Evolutionary conservation across 768 basidiomycete species (phyloP).

Genomic region (Rhizopogon roseolus): DNA sequence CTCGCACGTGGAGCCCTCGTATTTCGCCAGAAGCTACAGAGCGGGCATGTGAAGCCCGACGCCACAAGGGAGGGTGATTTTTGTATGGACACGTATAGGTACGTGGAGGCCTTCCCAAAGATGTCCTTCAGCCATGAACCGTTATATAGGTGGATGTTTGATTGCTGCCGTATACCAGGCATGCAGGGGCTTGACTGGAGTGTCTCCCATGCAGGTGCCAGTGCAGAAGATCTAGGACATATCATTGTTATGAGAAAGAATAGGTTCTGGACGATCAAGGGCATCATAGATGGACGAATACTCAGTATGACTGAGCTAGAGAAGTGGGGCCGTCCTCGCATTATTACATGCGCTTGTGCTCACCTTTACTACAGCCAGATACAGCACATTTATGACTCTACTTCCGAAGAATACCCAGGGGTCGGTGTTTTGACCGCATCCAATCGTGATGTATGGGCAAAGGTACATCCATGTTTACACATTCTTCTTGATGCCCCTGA

Average conservation of each 20-base stretch:
- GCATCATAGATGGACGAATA: constrained; percentile 48
- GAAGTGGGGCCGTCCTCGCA: constrained; percentile 43
- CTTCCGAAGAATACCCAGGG: constrained; percentile 57
- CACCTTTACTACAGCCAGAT: constrained; percentile 55
- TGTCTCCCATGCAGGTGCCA: constrained; percentile 55
- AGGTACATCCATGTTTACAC: constrained; percentile 38
- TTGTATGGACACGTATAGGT: constrained; percentile 89
- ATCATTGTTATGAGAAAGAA: constrained; percentile 85
- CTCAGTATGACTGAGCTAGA: constrained; percentile 63
- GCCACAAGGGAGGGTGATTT: constrained; percentile 61
- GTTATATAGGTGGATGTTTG: constrained; percentile 79
- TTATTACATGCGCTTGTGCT: not conserved
- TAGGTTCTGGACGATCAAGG: constrained; percentile 77
- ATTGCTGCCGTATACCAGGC: constrained; percentile 80
- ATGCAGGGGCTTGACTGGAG: constrained; percentile 74
- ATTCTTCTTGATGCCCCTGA: not conserved
- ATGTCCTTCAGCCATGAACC: not conserved
- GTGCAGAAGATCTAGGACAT: constrained; percentile 58
- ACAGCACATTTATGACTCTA: constrained; percentile 64
- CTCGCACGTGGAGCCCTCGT: constrained; percentile 68
- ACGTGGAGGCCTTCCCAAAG: constrained; percentile 5
- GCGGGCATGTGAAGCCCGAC: constrained; percentile 63
- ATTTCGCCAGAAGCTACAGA: constrained; percentile 66
- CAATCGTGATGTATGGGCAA: constrained; percentile 86
- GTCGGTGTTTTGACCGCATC: constrained; percentile 76